Evolutionary conservation across 768 basidiomycete genomes (phyloP).

Genomic region (Pulveroboletus sp.): DNA sequence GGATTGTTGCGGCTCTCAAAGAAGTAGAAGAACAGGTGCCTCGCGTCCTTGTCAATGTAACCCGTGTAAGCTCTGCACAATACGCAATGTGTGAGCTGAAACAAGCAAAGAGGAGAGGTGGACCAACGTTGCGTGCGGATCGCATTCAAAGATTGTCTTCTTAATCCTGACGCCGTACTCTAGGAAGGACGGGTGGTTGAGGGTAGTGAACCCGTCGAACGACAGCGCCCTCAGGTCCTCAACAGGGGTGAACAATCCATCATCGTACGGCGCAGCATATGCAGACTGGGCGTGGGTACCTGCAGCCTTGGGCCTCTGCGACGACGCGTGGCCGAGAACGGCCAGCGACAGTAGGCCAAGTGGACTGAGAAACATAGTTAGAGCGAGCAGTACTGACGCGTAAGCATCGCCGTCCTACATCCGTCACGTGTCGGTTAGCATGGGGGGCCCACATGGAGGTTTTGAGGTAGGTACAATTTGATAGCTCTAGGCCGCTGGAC

Average conservation of each 20-base stretch:
- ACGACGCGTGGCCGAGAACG: too few relatives aligned
- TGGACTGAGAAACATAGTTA: slow-evolving; percentile 10
- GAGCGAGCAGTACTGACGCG: too few relatives aligned
- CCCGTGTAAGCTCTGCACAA: slow-evolving; percentile 54
- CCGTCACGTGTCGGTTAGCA: too few relatives aligned
- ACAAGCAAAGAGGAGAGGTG: slow-evolving; percentile 23
- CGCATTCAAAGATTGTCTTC: slow-evolving; percentile 23
- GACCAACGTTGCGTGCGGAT: neutral
- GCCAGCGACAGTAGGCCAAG: slow-evolving; percentile 21
- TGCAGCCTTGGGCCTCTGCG: slow-evolving; percentile 8
- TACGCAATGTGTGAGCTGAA: slow-evolving; percentile 8
- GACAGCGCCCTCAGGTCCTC: slow-evolving; percentile 30
- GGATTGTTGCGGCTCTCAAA: slow-evolving; percentile 67
- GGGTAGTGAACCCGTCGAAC: slow-evolving; percentile 32
- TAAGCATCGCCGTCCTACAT: too few relatives aligned
- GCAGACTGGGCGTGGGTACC: neutral
- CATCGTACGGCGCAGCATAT: slow-evolving; percentile 11
- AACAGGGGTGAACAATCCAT: slow-evolving; percentile 30
- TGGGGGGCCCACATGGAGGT: too few relatives aligned
- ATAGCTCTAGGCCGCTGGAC: too few relatives aligned
- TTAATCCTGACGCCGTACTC: slow-evolving; percentile 40
- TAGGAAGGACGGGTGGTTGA: slow-evolving; percentile 46
- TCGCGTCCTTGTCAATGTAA: slow-evolving; percentile 64
- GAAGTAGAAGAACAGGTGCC: slow-evolving; percentile 72
- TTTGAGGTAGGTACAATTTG: too few relatives aligned